phyloP scores from a whole-genome alignment of 129 eudicot species.

The Mikania micrantha region DNA sequence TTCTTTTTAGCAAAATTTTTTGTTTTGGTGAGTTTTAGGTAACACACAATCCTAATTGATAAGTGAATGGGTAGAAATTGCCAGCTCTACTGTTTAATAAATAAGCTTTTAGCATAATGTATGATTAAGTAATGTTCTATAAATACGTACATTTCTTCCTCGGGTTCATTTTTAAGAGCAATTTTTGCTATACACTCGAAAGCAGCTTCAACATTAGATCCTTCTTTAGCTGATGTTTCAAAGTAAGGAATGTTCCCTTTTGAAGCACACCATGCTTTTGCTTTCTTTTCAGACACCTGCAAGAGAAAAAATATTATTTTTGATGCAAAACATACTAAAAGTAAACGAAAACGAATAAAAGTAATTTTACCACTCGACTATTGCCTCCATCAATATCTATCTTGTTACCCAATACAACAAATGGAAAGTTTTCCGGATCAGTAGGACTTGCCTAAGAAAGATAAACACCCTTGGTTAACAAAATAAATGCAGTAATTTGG shows the following conservation, averaged over 20 bases:
- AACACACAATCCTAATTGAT: neutral
- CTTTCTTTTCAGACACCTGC: conserved; percentile 62
- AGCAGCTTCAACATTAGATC: conserved; percentile 50
- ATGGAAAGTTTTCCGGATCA: conserved; percentile 59
- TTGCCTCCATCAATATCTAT: conserved; percentile 60
- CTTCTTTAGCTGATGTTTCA: conserved; percentile 57
- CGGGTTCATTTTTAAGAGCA: conserved; percentile 47
- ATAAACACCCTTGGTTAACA: neutral
- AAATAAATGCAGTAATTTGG: neutral
- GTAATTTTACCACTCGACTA: conserved; percentile 52
- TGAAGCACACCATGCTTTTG: conserved; percentile 54
- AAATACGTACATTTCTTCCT: conserved; percentile 17
- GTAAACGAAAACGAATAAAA: neutral
- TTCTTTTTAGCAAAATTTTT: neutral
- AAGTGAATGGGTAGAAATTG: neutral
- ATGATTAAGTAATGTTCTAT: neutral
- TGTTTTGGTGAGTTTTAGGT: neutral
- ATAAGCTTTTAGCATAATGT: neutral
- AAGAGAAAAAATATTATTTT: neutral
- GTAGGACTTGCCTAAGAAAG: conserved; percentile 38
- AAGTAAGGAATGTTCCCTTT: conserved; percentile 54
- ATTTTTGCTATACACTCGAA: conserved; percentile 48
- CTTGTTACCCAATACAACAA: conserved; percentile 55
- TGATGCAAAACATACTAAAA: neutral
- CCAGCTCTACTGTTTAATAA: neutral